Conservation (phyloP, 2,329 filamentous ascomycete genomes). For the Boeremia exigua region DNA sequence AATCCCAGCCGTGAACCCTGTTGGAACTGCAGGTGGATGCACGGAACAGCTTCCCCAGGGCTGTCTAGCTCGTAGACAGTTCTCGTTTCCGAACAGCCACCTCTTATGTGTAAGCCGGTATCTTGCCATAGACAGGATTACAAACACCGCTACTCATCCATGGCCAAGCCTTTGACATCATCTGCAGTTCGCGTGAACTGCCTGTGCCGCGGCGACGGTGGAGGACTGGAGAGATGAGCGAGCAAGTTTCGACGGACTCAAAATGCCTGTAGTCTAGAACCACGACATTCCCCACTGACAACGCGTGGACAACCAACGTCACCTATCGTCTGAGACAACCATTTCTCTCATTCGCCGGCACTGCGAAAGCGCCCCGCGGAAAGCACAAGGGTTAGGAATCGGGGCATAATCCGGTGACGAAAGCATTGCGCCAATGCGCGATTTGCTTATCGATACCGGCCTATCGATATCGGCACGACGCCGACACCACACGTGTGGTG, state of each 20-base stretch:
- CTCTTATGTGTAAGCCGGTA: background rate
- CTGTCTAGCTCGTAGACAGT: constrained; percentile 16
- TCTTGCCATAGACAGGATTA: constrained; percentile 6
- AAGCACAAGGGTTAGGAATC: background rate
- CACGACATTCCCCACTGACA: background rate
- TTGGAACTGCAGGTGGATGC: constrained; percentile 2
- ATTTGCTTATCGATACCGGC: constrained; percentile 15
- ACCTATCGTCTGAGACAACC: background rate
- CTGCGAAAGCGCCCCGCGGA: constrained; percentile 2
- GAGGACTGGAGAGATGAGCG: constrained; percentile 2
- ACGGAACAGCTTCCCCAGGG: constrained; percentile 5
- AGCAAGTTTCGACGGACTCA: constrained; percentile 1
- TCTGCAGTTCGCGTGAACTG: background rate
- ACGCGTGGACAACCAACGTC: constrained; percentile 1
- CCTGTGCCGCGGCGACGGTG: constrained; percentile 1
- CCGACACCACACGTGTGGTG: constrained; percentile 4
- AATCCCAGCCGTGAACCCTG: background rate
- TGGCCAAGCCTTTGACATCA: constrained; percentile 16
- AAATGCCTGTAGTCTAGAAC: constrained; percentile 11
- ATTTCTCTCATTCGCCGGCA: constrained; percentile 8
- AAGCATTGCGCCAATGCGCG: constrained; percentile 7
- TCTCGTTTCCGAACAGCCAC: constrained; percentile 13
- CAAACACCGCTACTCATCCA: background rate
- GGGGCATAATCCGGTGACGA: constrained; percentile 14
- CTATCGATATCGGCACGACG: constrained; percentile 19